Evolutionary conservation across 2,329 filamentous ascomycete species (phyloP), one percentile per base, ranked within the genome.

Genomic region (Penicillium frequentans): DNA sequence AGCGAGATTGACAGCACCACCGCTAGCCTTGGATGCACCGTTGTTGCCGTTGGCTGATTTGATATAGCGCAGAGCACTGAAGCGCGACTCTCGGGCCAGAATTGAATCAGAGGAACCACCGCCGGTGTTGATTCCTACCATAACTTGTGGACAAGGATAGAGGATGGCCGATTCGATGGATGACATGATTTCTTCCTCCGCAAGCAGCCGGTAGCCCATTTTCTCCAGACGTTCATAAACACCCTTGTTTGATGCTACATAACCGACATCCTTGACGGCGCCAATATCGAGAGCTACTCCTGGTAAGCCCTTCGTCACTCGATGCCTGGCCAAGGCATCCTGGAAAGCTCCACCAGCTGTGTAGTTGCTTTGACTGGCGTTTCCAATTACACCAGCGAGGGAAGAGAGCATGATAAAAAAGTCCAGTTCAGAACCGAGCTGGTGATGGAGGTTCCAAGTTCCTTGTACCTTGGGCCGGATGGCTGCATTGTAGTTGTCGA

Each of bases 321-420:
- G 54, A 33, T 39, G 46, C 19, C 21, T 21, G 7, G 57, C 57
- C 27, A 59, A 23, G 10, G 57, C 57, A 23, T 59, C 57, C 4
- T 57, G 39, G 43, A 33, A 59, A 10, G 57, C n/a, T 5, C 51
- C 47, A 1, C 39, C 57, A 3, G 57, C 57, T 14, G 57, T 27
- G 29, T 59, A 59, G 16, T 42, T 47, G 42, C 13, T 24, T 16
- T 59, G 57, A 10, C 42, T 44, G 8, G 57, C 54, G n/a, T 33
- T 47, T 23, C 57, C 54, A 8, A 49, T 10, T 2, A 59, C 31
- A 11, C 53, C 54, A 3, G 42, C 27, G 48, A 59, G 23, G 1
- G 57, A 59, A 1, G 57, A 59, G 3, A 57, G 35, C 42, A 59
- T 50, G n/a, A 59, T n/a, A 24, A 57, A 59, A 51, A 59, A 59